Evolutionary conservation across 1,139 yeast genomes (phyloP).

Genomic region (Maudiozyma humilis): DNA sequence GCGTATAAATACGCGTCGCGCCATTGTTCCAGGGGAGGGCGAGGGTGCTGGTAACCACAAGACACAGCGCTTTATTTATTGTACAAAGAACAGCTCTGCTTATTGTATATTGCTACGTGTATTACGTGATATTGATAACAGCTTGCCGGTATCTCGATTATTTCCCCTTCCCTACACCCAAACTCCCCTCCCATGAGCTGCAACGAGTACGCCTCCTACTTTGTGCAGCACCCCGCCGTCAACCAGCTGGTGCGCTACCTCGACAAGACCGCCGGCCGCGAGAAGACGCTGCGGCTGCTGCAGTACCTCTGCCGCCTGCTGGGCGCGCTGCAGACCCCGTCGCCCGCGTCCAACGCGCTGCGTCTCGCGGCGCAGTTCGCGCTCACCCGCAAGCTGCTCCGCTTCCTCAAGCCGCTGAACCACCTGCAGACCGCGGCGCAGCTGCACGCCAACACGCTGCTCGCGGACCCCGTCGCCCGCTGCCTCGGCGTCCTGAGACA

Average conservation of each 20-base stretch:
- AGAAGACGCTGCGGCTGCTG: conserved; percentile 69
- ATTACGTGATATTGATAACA: no score
- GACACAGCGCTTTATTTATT: no score
- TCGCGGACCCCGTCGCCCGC: conserved; percentile 44
- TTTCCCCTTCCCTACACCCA: no score
- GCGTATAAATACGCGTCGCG: no score
- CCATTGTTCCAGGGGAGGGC: no score
- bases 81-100: no score
- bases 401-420: conserved; percentile 76
- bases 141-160: no score
- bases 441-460: conserved; percentile 62
- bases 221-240: conserved; percentile 69
- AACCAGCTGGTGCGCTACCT: conserved; percentile 54
- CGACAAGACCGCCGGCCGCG: conserved; percentile 66
- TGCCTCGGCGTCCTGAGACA: conserved; percentile 50
- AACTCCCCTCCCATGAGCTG: no score
- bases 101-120: no score
- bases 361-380: conserved; percentile 49
- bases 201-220: no score
- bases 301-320: conserved; percentile 77
- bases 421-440: conserved; percentile 65
- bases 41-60: no score
- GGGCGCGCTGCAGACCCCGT: conserved; percentile 48
- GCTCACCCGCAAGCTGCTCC: conserved; percentile 66
- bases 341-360: conserved; percentile 63